Conservation (phyloP, 805 yeast genomes). For the Spathaspora boniae region DNA sequence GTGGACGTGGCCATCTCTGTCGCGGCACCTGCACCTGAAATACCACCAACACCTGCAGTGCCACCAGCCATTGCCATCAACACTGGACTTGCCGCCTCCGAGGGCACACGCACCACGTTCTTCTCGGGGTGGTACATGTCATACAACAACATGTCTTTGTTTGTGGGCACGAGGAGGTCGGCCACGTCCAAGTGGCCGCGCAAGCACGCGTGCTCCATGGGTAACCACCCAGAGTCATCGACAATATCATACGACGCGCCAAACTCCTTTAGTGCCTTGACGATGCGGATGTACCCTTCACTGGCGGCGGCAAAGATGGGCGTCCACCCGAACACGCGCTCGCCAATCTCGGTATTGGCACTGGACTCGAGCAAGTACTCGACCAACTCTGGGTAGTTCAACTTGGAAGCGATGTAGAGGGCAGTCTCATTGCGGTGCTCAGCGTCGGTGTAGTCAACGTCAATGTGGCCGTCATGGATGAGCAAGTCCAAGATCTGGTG, state of each 20-base stretch:
- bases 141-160: conserved; percentile 30
- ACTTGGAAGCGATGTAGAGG: conserved; percentile 73
- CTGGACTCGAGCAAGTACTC: conserved; percentile 50
- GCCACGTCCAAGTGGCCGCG: conserved; percentile 81
- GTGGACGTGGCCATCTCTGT: conserved; percentile 13
- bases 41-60: neutral
- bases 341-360: conserved; percentile 76
- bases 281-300: conserved; percentile 67
- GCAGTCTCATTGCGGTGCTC: conserved; percentile 70
- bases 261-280: conserved; percentile 46
- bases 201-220: conserved; percentile 93
- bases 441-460: conserved; percentile 58
- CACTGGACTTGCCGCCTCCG: conserved; percentile 10
- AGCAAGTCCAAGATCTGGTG: conserved; percentile 53
- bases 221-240: conserved; percentile 93
- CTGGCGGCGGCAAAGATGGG: conserved; percentile 88
- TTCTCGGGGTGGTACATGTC: conserved; percentile 36
- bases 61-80: too few relatives aligned
- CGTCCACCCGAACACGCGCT: conserved; percentile 86
- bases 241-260: conserved; percentile 53
- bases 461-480: conserved; percentile 53
- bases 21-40: conserved; percentile 2
- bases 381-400: conserved; percentile 53
- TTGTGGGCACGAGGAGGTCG: conserved; percentile 51
- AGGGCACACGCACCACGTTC: conserved; percentile 22